phyloP scores from a whole-genome alignment of 495 filamentous ascomycete genomes.

The Xylaria bambusicola region DNA sequence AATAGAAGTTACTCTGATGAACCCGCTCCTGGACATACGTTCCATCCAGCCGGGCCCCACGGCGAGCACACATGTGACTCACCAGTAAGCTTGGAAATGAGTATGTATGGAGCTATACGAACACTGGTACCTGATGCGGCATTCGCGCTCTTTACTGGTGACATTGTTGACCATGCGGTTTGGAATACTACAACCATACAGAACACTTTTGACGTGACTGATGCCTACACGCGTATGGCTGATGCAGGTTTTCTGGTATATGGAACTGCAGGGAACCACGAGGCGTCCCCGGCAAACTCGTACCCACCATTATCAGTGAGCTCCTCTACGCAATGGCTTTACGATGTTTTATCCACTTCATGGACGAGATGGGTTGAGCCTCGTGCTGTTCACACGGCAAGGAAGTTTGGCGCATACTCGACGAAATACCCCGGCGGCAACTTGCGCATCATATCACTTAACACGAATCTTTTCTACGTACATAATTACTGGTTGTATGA shows the following conservation, averaged over 20 bases:
- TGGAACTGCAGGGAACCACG: conserved; percentile 58
- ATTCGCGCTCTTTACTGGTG: conserved; percentile 51
- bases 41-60: conserved; percentile 46
- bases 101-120: conserved; percentile 53
- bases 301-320: conserved; percentile 43
- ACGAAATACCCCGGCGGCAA: conserved; percentile 41
- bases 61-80: conserved; percentile 56
- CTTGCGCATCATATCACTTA: conserved; percentile 59
- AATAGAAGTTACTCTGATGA: conserved; percentile 40
- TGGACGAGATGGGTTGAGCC: conserved; percentile 52
- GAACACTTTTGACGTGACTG: conserved; percentile 44
- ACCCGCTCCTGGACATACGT: conserved; percentile 45
- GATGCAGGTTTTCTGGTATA: conserved; percentile 46
- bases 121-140: conserved; percentile 39
- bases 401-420: conserved; percentile 54
- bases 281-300: conserved; percentile 53
- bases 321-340: conserved; percentile 52
- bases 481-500: conserved; percentile 57
- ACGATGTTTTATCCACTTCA: conserved; percentile 46
- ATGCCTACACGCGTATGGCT: conserved; percentile 46
- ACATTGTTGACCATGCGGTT: conserved; percentile 51
- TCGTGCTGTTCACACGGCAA: conserved; percentile 32
- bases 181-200: conserved; percentile 43
- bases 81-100: conserved; percentile 51
- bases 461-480: conserved; percentile 59